Conservation (phyloP, 1,284 basidiomycete genomes). For the Apiotrichum brassicae region DNA sequence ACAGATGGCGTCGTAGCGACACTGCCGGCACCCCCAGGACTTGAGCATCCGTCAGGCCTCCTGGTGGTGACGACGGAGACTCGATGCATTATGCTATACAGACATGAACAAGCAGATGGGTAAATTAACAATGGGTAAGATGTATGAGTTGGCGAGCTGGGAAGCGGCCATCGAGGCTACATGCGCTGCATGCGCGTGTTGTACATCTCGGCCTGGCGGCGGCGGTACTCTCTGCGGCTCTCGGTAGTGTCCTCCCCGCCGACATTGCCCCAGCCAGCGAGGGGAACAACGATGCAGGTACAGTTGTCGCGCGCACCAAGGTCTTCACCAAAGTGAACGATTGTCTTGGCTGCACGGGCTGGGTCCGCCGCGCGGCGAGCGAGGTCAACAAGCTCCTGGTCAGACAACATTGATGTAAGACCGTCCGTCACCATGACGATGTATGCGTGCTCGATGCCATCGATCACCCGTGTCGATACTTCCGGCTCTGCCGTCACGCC, state of each 20-base stretch:
- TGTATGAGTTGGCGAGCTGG: slow-evolving; percentile 1
- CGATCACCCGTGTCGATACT: slow-evolving; percentile 69
- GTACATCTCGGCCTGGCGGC: slow-evolving; percentile 56
- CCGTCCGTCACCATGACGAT: slow-evolving; percentile 82
- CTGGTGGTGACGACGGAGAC: too few species aligned
- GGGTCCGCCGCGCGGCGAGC: slow-evolving; percentile 68
- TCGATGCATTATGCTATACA: too few species aligned
- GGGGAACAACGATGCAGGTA: slow-evolving; percentile 84
- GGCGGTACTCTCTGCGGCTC: slow-evolving; percentile 70
- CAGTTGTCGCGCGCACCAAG: slow-evolving; percentile 86
- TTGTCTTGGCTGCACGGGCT: slow-evolving; percentile 69
- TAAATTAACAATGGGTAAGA: too few species aligned
- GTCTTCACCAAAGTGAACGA: slow-evolving; percentile 83
- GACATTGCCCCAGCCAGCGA: slow-evolving; percentile 83
- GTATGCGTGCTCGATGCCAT: slow-evolving; percentile 69
- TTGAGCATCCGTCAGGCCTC: too few species aligned
- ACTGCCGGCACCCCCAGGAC: too few species aligned
- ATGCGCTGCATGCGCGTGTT: slow-evolving; percentile 46
- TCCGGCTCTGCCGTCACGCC: slow-evolving; percentile 95
- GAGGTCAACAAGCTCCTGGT: slow-evolving; percentile 91
- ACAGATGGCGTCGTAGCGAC: too few species aligned
- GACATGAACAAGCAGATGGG: too few species aligned
- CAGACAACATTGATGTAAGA: slow-evolving; percentile 79
- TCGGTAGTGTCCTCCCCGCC: slow-evolving; percentile 67
- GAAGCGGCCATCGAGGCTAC: too few species aligned